These are phyloP conservation scores for Solanum habrochaites DNA, from an alignment of 257 asterid genomes.

Conservation along the genomic window DNA sequence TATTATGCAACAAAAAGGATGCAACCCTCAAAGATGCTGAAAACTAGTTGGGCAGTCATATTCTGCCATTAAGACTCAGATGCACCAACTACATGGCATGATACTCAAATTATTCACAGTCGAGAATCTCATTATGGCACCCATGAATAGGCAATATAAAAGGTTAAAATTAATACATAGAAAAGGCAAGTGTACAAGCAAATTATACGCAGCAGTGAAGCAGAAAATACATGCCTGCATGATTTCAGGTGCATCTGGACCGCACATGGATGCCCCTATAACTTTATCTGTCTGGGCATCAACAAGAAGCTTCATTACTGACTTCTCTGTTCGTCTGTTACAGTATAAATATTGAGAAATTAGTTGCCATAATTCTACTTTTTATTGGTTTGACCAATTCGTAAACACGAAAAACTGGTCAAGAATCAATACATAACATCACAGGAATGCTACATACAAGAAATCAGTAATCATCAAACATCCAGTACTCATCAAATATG, in stretches of 20 bases:
- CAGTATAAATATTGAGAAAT: neutral
- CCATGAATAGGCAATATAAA: neutral
- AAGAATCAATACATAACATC: neutral
- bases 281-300: conserved; percentile 87
- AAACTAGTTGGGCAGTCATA: neutral
- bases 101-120: neutral
- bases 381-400: neutral
- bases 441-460: neutral
- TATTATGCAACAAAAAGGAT: neutral
- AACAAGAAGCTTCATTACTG: conserved; percentile 84
- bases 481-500: neutral
- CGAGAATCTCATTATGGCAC: neutral
- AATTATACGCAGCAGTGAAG: neutral
- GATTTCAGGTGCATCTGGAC: conserved; percentile 97
- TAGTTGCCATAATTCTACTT: neutral
- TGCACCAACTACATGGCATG: neutral
- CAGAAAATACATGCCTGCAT: conserved; percentile 54
- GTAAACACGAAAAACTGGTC: neutral
- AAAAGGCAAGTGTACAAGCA: neutral
- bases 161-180: neutral
- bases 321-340: conserved; percentile 80
- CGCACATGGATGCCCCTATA: conserved; percentile 97
- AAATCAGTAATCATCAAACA: neutral
- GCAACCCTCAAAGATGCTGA: neutral
- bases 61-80: neutral